Evolutionary conservation across 495 filamentous ascomycete species (phyloP).

Genomic region (Neurospora sp.): DNA sequence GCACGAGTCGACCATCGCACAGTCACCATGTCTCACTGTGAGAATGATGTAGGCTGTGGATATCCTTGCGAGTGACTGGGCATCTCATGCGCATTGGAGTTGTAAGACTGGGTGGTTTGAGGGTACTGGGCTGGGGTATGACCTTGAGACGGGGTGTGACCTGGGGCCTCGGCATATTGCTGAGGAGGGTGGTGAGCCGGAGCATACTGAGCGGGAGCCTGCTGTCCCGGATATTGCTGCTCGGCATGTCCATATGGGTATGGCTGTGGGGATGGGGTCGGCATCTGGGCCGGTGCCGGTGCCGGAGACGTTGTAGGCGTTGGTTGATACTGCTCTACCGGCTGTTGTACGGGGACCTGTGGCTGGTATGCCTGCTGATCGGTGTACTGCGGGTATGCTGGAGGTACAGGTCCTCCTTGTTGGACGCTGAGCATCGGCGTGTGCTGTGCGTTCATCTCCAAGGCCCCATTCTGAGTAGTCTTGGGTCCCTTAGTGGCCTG

Average conservation of each 20-base stretch:
- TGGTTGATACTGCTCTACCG: slow-evolving; percentile 6
- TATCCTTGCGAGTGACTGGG: background rate
- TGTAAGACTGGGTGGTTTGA: background rate
- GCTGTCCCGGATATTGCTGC: slow-evolving; percentile 9
- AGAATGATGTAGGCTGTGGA: background rate
- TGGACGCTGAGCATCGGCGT: slow-evolving; percentile 19
- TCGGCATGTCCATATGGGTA: slow-evolving; percentile 2
- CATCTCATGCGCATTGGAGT: background rate
- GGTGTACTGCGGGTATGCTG: slow-evolving; percentile 17
- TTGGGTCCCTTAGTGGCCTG: slow-evolving; percentile 13
- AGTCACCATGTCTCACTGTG: background rate
- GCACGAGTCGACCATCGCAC: background rate
- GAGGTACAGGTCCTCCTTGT: slow-evolving; percentile 7
- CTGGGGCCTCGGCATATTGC: slow-evolving; percentile 1
- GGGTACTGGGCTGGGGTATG: background rate
- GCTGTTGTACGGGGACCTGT: slow-evolving; percentile 1
- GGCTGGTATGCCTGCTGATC: slow-evolving; percentile 8
- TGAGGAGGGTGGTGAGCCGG: slow-evolving; percentile 1
- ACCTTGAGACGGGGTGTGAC: background rate
- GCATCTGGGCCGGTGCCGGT: background rate
- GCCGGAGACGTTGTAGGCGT: slow-evolving; percentile 6
- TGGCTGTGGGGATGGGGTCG: slow-evolving; percentile 3
- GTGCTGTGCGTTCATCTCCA: slow-evolving; percentile 28
- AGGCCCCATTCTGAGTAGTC: slow-evolving; percentile 15
- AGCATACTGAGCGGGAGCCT: slow-evolving; percentile 1